Base-by-base conservation (phyloP, 768 basidiomycete species). In the Gelatoporia subvermispora region DNA sequence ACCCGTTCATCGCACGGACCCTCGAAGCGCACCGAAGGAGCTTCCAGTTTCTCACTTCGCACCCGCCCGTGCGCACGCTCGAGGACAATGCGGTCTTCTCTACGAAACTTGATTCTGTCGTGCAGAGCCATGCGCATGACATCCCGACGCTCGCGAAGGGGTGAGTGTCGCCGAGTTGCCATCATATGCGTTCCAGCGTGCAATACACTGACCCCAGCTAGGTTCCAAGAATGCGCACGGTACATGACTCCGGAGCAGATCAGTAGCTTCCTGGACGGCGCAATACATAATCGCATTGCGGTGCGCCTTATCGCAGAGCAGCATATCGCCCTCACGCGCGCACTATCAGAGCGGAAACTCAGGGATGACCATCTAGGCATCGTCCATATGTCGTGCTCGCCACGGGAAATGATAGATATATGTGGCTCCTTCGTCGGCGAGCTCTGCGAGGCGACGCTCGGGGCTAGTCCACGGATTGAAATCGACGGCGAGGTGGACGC, bases 101-200 rank as follows among this genome's bases (percentile, higher is more conserved):
- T 0, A 72, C 77, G 43, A 73, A 81, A 52, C 72, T 94, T n/a
- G 78, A 81, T 37, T 72, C 74, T 31, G 67, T 94, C 17, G 90
- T 94, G 3, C 78, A 79, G 50, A 73, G 76, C 45, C 92, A 94
- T 61, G 77, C 85, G 1, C 85, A 93, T 65, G 93, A 94, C 63
- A 89, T 94, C 43, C 91, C 91, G 1, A 86, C 85, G 13, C 79
- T 94, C 78, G 91, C 92, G 3, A 92, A 91, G 68, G 92, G 92
- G 89, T 84, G 53, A 43, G 53, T 63, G 13, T n/a, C 41, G 23
- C 38, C 18, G 44, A 23, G 43, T 52, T 31, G 17, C 15, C 13
- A 39, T 34, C 17, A 41, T 41, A 8, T 45, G 8, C 28, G 31
- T 22, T 20, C 11, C 5, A 13, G 24, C 22, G 41, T n/a, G n/a